Evolutionary conservation across 2,329 filamentous ascomycete genomes (phyloP), one percentile per base, ranked within the genome.

Genomic region (Plenodomus lindquistii): DNA sequence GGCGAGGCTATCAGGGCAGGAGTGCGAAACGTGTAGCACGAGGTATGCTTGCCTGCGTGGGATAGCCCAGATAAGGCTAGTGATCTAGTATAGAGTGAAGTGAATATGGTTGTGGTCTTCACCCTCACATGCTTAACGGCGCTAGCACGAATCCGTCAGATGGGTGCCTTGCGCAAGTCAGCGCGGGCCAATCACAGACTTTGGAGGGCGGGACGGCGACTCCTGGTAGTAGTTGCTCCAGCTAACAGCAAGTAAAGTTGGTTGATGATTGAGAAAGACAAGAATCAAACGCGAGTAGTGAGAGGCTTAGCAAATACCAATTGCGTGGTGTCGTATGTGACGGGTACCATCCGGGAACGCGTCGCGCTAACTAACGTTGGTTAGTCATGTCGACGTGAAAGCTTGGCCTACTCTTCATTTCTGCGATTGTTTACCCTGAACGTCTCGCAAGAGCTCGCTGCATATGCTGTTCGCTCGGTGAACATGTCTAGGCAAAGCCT

Each of bases 261-360:
- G 10, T 24, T 24, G 22, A 24, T 24, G 22, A 31, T 4, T 31
- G 11, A 15, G 27, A 31, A 31, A 24, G 22, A 24, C 5, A 6
- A 6, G 22, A 5, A 24, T 24, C 11, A 11, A 24, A 6, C 6
- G 22, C 5, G 22, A 24, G 11, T 24, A 24, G 22, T 5, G 11
- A 24, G 22, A 24, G 22, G 22, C 22, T 6, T 24, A 24, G n/a
- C n/a, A n/a, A n/a, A n/a, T n/a, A n/a, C n/a, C n/a, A n/a, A n/a
- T n/a, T n/a, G n/a, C n/a, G n/a, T n/a, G 9, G 22, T 37, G 41
- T 22, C 31, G 34, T 22, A 43, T 34, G 41, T 34, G 41, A 43
- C 41, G 34, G 41, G 34, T 13, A 42, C 27, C 11, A 35, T 42
- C 40, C 40, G 40, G n/a, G 34, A 18, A 20, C 34, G 41, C 41